Evolutionary conservation across 2,329 filamentous ascomycete genomes (phyloP), one percentile per base, ranked within the genome.

Genomic region (Alternaria burnsii): DNA sequence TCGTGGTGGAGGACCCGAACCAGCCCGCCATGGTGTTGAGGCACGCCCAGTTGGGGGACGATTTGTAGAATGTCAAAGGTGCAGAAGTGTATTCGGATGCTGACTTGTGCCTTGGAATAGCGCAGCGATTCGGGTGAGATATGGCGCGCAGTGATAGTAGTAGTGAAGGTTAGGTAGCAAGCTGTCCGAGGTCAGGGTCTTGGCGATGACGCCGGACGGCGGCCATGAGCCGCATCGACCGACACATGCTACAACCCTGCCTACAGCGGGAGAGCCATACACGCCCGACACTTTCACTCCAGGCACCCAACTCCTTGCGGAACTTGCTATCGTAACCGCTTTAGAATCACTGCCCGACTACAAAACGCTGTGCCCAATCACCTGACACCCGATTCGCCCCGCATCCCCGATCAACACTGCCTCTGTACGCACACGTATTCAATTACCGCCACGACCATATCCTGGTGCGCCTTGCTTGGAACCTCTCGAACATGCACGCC

Each of bases 1-100:
- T 92, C 80, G 92, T 93, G 81, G 89, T 88, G 78, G 93, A 94
- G 70, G 91, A 92, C 58, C 69, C 72, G 78, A 97, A 98, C 94
- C 94, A 99, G 85, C 94, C 93, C 77, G 93, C 90, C 94, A 97
- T 97, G 85, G 50, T 71, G 70, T 26, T 34, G 44, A 36, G 51
- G 54, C 61, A 26, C n/a, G 50, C 28, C 51, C 38, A 50, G 57
- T 40, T 12, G 40, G 5, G 8, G 18, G 16, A 16, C 9, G 14
- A 3, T n/a, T 42, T 40, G 1, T 4, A 7, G 5, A 14, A 12
- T n/a, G 11, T 36, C 46, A n/a, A 22, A 24, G 20, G 14, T 24
- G 7, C 2, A 24, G 20, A 10, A 14, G 9, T 11, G 20, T n/a
- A n/a, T 3, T 16, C 5, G 10, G 32, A 7, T 8, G 30, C 6